Percentiles rank a stretch among this genome's conserved stretches.
These are phyloP conservation scores for Psilocybe mexicana DNA, from an alignment of 1,284 basidiomycete genomes.

Conservation along the genomic window DNA sequence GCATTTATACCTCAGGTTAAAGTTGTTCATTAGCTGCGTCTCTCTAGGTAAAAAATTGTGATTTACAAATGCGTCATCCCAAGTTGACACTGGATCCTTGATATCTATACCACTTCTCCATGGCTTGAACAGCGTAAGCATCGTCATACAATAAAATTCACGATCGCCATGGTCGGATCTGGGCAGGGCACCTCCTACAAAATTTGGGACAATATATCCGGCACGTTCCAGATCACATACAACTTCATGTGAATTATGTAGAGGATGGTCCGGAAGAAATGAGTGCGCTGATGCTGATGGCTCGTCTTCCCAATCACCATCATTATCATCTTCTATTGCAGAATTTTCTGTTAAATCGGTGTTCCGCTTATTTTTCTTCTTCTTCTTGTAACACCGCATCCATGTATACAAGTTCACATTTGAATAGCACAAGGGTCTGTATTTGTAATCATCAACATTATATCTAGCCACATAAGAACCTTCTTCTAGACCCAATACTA, in stretches of 20 bases:
- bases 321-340: neutral
- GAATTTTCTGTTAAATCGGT: neutral
- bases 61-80: neutral
- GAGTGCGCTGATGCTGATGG: neutral
- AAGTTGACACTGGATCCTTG: neutral
- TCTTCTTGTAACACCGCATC: neutral
- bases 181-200: conserved; percentile 1
- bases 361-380: neutral
- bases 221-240: neutral
- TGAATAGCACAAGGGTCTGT: neutral
- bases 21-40: neutral
- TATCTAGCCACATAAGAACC: neutral
- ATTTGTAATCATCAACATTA: neutral
- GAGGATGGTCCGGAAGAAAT: neutral
- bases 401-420: neutral
- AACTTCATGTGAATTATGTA: neutral
- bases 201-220: neutral
- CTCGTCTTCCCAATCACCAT: neutral
- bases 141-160: neutral
- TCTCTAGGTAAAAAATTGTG: neutral
- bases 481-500: neutral
- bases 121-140: conserved; percentile 3
- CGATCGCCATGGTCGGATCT: neutral
- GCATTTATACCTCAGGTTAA: conserved; percentile 10
- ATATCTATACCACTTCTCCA: neutral